Evolutionary conservation across 108 stramenopile species (phyloP), one percentile per base, ranked within the genome.

Genomic region (Seminavis robusta): DNA sequence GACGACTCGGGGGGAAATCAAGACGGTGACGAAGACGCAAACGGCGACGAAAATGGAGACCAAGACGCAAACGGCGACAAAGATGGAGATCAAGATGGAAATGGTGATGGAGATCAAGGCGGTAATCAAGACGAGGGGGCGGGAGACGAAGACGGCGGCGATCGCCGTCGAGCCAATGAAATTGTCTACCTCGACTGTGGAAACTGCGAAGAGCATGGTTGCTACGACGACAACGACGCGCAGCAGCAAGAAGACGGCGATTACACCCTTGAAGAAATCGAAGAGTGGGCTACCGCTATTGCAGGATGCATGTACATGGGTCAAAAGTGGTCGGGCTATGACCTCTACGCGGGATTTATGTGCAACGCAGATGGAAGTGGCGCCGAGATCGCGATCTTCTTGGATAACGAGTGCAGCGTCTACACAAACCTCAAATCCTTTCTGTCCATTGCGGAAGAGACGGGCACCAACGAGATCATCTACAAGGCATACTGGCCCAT

Each of bases 331-430:
- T 15, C 10, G 5, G 6, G 42, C 6, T 29, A 52, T 33, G 17
- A 28, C 3, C 33, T 77, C 7, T 77, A 61, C 52, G 64, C 73
- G 28, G 77, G 86, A 19, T 68, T 81, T 33, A 77, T 84, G 54
- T 88, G 86, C 63, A 80, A 76, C 60, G 68, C 47, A 33, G 67
- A 70, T 19, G 86, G 86, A 45, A 75, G 44, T 40, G 83, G 83
- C 52, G 79, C 84, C 21, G 83, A 84, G 47, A 66, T 84, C 21
- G 86, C 73, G 58, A 33, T 88, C 24, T 88, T 84, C 53, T 25
- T 81, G 21, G 83, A 88, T 53, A 52, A 81, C 16, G 66, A 77
- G 9, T 88, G 86, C 56, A 74, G 67, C 2, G 2, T 76, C 10
- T 85, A 84, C 38, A 56, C 54, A 2, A 25, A 19, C 5, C 11